phyloP scores from a whole-genome alignment of 768 basidiomycete genomes.

The Lentinula raphanica region DNA sequence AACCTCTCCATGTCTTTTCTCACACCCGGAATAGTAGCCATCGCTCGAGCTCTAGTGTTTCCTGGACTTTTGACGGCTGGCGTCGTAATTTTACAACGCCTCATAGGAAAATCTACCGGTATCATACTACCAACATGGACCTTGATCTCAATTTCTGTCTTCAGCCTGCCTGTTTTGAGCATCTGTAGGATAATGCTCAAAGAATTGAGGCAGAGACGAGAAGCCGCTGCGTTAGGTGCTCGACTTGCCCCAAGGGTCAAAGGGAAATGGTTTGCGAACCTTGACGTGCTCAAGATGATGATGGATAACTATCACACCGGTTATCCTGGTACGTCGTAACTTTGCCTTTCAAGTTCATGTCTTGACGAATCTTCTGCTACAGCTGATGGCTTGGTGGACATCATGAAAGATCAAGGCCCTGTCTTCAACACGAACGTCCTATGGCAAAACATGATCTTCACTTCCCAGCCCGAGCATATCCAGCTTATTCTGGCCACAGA shows the following conservation, averaged over 20 bases:
- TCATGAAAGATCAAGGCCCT: conserved; percentile 31
- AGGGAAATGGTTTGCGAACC: conserved; percentile 39
- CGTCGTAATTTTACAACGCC: conserved; percentile 11
- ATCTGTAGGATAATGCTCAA: conserved; percentile 24
- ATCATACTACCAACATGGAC: conserved; percentile 33
- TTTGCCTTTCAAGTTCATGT: neutral
- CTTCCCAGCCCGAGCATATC: conserved; percentile 48
- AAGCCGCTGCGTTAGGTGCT: conserved; percentile 42
- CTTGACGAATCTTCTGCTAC: neutral
- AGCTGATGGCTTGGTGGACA: conserved; percentile 41
- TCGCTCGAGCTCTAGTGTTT: conserved; percentile 7
- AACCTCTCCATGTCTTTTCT: conserved; percentile 8
- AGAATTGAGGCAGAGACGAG: conserved; percentile 25
- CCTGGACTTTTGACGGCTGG: conserved; percentile 11
- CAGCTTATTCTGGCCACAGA: conserved; percentile 53
- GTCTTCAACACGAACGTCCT: conserved; percentile 41
- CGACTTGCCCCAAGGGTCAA: conserved; percentile 31
- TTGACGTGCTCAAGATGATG: conserved; percentile 36
- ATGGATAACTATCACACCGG: conserved; percentile 35
- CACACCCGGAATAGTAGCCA: conserved; percentile 6
- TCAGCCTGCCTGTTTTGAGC: conserved; percentile 29
- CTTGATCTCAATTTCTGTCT: conserved; percentile 23
- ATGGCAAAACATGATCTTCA: conserved; percentile 42
- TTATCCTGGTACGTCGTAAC: conserved; percentile 23
- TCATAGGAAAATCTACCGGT: conserved; percentile 8